These are phyloP conservation scores for Colletotrichum sp. DNA, from an alignment of 2,329 filamentous ascomycete species.

Conservation along the genomic window DNA sequence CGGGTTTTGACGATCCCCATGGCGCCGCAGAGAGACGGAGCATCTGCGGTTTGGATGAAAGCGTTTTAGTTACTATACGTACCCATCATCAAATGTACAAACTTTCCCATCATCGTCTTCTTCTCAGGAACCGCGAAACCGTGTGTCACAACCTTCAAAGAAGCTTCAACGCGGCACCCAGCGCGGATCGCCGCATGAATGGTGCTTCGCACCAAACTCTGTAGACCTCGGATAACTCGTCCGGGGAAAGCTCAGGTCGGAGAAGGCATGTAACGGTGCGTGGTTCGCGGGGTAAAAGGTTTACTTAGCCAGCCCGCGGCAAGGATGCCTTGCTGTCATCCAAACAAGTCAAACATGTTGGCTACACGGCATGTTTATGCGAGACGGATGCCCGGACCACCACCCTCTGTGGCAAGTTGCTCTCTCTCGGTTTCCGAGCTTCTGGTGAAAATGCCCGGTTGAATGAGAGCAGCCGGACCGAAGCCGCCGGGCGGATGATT, in stretches of 20 bases:
- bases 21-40: neutral
- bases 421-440: neutral
- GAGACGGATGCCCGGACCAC: neutral
- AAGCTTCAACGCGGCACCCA: neutral
- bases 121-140: neutral
- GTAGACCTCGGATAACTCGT: slow-evolving; percentile 1
- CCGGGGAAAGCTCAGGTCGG: neutral
- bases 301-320: neutral
- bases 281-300: slow-evolving; percentile 4
- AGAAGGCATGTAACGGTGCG: neutral
- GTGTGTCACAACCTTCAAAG: neutral
- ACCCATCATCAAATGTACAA: slow-evolving; percentile 8
- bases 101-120: neutral
- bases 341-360: neutral
- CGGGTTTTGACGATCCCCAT: neutral
- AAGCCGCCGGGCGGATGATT: neutral
- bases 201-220: neutral
- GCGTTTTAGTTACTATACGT: neutral
- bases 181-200: neutral
- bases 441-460: neutral
- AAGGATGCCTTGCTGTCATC: slow-evolving; percentile 16
- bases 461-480: neutral
- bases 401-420: neutral
- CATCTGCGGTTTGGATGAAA: neutral
- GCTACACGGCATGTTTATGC: neutral